Percentiles rank a stretch among this genome's conserved stretches.
These are phyloP conservation scores for Fusarium sp. DNA, from an alignment of 2,329 filamentous ascomycete genomes.

Conservation along the genomic window DNA sequence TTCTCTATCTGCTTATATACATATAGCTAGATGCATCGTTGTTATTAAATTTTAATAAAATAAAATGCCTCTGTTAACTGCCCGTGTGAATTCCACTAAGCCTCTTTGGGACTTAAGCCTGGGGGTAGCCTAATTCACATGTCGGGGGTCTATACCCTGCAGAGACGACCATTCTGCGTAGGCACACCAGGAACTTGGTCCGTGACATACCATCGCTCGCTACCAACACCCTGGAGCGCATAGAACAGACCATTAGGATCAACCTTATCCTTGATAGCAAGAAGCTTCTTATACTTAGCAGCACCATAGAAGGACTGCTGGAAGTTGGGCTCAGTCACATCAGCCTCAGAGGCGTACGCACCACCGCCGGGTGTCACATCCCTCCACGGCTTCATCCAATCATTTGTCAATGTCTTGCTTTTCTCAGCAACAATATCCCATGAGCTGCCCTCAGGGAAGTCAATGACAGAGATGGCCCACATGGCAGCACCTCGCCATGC, in stretches of 20 bases:
- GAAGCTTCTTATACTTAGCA: conserved; percentile 29
- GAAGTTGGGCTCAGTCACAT: conserved; percentile 37
- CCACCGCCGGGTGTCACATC: conserved; percentile 30
- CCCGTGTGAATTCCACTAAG: too few relatives aligned
- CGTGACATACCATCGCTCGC: conserved; percentile 35
- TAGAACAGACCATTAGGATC: conserved; percentile 37
- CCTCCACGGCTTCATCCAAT: conserved; percentile 43
- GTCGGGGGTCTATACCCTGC: background rate
- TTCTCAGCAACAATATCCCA: conserved; percentile 17
- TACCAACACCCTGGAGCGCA: conserved; percentile 30
- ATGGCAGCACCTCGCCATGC: conserved; percentile 58
- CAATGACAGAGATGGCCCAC: conserved; percentile 50
- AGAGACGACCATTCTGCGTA: conserved; percentile 38
- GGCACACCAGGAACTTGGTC: conserved; percentile 32
- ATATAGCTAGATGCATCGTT: too few relatives aligned
- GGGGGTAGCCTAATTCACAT: too few relatives aligned
- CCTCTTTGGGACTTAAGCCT: too few relatives aligned
- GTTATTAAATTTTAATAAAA: too few relatives aligned
- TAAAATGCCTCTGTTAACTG: too few relatives aligned
- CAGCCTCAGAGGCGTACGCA: conserved; percentile 35
- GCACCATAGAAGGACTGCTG: conserved; percentile 37
- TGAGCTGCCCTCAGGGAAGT: conserved; percentile 40
- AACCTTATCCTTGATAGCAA: conserved; percentile 31
- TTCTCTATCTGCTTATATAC: too few relatives aligned
- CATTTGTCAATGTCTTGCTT: conserved; percentile 32